Conservation (phyloP, 164 flowering plant species). For the Aristolochia fimbriata region DNA sequence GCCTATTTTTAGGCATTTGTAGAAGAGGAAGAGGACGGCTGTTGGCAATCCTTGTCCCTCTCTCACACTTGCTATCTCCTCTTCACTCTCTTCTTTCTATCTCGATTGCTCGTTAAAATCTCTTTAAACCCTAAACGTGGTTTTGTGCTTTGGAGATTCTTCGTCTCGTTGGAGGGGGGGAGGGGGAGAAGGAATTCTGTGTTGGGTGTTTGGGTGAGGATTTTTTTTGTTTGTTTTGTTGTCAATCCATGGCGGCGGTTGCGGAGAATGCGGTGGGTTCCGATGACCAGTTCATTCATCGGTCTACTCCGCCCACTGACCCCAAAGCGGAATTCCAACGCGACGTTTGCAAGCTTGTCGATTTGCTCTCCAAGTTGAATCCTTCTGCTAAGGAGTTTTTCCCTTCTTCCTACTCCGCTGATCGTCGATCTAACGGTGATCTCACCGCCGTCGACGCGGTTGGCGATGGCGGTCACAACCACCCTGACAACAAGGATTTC, state of each 20-base stretch:
- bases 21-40: too few relatives aligned
- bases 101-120: too few relatives aligned
- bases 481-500: constrained; percentile 14
- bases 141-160: neutral
- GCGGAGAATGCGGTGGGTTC: constrained; percentile 17
- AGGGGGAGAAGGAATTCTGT: neutral
- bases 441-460: constrained; percentile 9
- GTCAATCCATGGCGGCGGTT: constrained; percentile 22
- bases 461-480: neutral
- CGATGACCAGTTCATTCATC: constrained; percentile 12
- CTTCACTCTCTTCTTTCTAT: too few relatives aligned
- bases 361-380: constrained; percentile 61
- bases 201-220: neutral
- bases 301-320: constrained; percentile 8
- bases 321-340: constrained; percentile 27
- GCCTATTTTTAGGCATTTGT: too few relatives aligned
- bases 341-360: constrained; percentile 52
- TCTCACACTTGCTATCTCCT: too few relatives aligned
- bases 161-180: neutral
- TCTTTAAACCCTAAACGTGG: too few relatives aligned
- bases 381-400: constrained; percentile 73
- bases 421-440: constrained; percentile 16
- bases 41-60: too few relatives aligned
- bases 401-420: constrained; percentile 38
- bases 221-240: neutral